phyloP scores from a whole-genome alignment of 768 basidiomycete genomes.

The Lentinula detonsa region DNA sequence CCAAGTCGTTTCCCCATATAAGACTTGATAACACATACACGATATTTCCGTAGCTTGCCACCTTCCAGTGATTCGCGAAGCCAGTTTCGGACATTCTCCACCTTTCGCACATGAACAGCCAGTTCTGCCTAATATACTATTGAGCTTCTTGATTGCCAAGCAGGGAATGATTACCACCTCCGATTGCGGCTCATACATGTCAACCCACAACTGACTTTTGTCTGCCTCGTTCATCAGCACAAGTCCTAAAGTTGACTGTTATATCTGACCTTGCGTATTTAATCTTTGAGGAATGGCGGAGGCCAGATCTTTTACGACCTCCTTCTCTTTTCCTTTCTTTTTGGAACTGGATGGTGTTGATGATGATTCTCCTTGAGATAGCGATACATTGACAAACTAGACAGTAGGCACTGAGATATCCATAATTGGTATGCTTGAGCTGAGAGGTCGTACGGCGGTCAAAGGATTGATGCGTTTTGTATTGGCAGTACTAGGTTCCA shows the following conservation, averaged over 20 bases:
- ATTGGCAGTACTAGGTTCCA: neutral
- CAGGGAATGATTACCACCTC: constrained; percentile 33
- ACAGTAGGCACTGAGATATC: neutral
- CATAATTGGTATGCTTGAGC: neutral
- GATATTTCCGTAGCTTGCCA: constrained; percentile 62
- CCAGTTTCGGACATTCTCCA: constrained; percentile 75
- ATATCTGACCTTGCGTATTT: constrained; percentile 10
- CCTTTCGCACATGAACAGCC: constrained; percentile 75
- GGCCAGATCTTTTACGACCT: constrained; percentile 3
- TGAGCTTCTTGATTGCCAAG: neutral
- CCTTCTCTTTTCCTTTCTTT: constrained; percentile 15
- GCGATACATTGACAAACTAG: constrained; percentile 14
- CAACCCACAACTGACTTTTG: constrained; percentile 49
- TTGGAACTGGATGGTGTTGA: constrained; percentile 1
- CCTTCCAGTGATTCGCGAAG: constrained; percentile 66
- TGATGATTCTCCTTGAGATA: neutral
- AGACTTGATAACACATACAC: constrained; percentile 41
- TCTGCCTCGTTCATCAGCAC: constrained; percentile 13
- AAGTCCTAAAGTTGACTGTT: neutral
- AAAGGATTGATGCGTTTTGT: constrained; percentile 16
- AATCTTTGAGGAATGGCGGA: neutral
- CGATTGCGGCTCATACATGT: constrained; percentile 54
- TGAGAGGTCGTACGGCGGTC: constrained; percentile 14
- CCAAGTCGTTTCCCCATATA: neutral
- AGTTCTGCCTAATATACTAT: constrained; percentile 49